phyloP scores from a whole-genome alignment of 208 protist genomes.

The Trichomonas tenax region DNA sequence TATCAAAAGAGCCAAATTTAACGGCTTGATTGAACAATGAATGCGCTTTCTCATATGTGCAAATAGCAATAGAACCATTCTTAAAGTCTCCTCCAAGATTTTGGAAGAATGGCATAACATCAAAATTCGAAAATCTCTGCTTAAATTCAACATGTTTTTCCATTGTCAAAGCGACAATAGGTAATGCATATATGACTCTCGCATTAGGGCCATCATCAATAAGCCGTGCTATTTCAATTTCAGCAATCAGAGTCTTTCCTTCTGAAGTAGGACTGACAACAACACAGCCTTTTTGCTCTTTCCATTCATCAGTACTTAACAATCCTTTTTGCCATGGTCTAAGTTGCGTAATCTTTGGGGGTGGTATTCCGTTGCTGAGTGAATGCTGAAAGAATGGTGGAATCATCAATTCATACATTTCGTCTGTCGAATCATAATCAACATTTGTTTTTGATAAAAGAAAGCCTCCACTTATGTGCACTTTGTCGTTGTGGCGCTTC shows the following conservation, averaged over 20 bases:
- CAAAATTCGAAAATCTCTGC: not conserved
- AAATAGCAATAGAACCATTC: not conserved
- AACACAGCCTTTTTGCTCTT: not conserved
- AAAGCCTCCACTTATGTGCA: no score
- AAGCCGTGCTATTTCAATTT: not conserved
- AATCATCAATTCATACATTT: not conserved
- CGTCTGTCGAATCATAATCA: slow-evolving; percentile 14
- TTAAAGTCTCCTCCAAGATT: not conserved
- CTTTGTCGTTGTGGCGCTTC: no score
- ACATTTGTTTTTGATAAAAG: not conserved
- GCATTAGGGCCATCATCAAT: not conserved
- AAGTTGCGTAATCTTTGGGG: not conserved
- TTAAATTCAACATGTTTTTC: not conserved
- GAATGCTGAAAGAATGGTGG: not conserved
- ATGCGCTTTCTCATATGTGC: slow-evolving; percentile 20
- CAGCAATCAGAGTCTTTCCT: not conserved
- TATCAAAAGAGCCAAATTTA: not conserved
- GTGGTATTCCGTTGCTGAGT: not conserved
- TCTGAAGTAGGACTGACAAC: not conserved
- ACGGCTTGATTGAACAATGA: not conserved
- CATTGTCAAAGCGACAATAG: not conserved
- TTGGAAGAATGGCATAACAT: not conserved
- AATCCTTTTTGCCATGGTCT: not conserved
- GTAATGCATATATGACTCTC: not conserved
- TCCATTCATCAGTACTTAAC: not conserved